Evolutionary conservation across 305 asterid genomes (phyloP).

Genomic region (Striga hermonthica): DNA sequence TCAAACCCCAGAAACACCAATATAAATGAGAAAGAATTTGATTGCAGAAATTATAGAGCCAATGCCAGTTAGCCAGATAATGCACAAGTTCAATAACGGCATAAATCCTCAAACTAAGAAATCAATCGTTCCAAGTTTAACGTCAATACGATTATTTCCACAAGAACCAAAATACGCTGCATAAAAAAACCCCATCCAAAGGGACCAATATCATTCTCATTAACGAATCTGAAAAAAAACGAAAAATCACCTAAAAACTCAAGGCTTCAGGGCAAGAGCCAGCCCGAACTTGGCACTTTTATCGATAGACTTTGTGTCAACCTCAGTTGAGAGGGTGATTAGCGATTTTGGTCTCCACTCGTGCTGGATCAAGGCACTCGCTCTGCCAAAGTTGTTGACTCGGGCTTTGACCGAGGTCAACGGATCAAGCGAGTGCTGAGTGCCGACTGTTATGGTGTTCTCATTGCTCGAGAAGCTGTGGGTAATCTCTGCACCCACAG

Average conservation of each 20-base stretch:
- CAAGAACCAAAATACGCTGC: too few relatives aligned
- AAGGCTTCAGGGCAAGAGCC: constrained; percentile 61
- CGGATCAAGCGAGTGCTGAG: constrained; percentile 54
- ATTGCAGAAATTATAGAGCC: too few relatives aligned
- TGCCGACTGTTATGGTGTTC: constrained; percentile 51
- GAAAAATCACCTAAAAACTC: constrained; percentile 23
- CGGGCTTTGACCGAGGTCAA: constrained; percentile 57
- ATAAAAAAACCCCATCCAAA: too few relatives aligned
- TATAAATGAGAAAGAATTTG: too few relatives aligned
- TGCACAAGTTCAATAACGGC: too few relatives aligned
- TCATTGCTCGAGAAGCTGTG: constrained; percentile 49
- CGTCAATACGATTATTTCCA: too few relatives aligned
- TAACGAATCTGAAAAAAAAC: too few relatives aligned
- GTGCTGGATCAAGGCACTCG: constrained; percentile 54
- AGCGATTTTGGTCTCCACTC: constrained; percentile 70
- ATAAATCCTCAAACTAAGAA: too few relatives aligned
- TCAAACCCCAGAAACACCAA: too few relatives aligned
- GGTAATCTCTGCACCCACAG: constrained; percentile 56
- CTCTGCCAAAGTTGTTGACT: constrained; percentile 49
- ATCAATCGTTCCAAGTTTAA: too few relatives aligned
- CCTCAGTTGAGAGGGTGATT: constrained; percentile 51
- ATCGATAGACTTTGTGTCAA: constrained; percentile 53
- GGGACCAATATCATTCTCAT: too few relatives aligned
- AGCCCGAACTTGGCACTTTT: constrained; percentile 60
- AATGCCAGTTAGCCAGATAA: too few relatives aligned